Conservation (phyloP, 176 grass and related monocot species). For the Avena atlantica region DNA sequence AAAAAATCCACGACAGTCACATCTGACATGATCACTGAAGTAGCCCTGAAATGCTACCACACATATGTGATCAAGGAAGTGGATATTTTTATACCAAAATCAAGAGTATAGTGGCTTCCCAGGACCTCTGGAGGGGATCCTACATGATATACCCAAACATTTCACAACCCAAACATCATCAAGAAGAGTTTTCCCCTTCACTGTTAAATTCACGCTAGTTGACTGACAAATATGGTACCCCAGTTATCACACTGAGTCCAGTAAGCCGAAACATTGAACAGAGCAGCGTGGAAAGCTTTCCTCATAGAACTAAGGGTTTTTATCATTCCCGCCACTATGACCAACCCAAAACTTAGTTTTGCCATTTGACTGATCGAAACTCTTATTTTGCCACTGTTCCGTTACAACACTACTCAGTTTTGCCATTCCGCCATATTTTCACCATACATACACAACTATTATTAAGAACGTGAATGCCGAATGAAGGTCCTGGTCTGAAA, state of each 20-base stretch:
- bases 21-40: neutral
- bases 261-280: neutral
- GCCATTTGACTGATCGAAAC: too few species aligned
- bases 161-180: neutral
- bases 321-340: too few species aligned
- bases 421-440: too few species aligned
- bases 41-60: conserved; percentile 17
- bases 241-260: neutral
- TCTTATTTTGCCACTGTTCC: too few species aligned
- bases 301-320: neutral
- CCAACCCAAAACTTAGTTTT: too few species aligned
- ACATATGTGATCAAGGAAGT: neutral
- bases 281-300: neutral
- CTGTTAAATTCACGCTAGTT: conserved; percentile 21
- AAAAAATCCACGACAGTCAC: neutral
- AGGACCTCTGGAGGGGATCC: neutral
- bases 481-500: too few species aligned
- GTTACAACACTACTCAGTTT: too few species aligned
- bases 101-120: neutral
- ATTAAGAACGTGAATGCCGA: too few species aligned
- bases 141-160: conserved; percentile 7
- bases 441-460: too few species aligned
- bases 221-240: neutral
- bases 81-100: conserved; percentile 9
- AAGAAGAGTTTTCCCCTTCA: neutral